Conservation (phyloP, 2,329 filamentous ascomycete genomes). For the Coniochaeta prunicola region DNA sequence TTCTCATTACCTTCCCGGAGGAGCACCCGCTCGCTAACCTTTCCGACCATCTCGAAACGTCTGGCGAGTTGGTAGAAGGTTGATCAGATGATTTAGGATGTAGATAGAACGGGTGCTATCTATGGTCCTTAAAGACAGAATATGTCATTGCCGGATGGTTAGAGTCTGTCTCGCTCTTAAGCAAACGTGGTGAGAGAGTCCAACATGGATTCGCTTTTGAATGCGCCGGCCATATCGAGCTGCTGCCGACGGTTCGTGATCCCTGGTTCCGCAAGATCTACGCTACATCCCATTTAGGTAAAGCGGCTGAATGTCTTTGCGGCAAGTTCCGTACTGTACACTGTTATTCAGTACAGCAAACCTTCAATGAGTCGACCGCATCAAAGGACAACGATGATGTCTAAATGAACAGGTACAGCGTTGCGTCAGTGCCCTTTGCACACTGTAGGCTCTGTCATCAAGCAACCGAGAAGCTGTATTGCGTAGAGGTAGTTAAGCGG, state of each 20-base stretch:
- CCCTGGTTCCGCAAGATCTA: not conserved
- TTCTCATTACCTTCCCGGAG: constrained; percentile 49
- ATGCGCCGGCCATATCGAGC: not conserved
- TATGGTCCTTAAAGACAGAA: constrained; percentile 2
- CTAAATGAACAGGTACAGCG: too few species aligned
- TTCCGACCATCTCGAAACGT: constrained; percentile 45
- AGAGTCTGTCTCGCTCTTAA: not conserved
- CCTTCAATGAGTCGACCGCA: not conserved
- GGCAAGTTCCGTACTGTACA: not conserved
- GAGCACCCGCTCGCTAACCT: constrained; percentile 59
- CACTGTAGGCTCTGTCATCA: too few species aligned
- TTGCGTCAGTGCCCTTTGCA: too few species aligned
- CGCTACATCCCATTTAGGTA: not conserved
- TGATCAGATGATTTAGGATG: not conserved
- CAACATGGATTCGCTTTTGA: not conserved
- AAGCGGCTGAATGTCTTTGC: not conserved
- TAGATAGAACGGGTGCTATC: constrained; percentile 3
- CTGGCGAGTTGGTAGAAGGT: constrained; percentile 5
- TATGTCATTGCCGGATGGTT: not conserved
- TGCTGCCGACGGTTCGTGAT: not conserved
- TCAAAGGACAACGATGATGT: too few species aligned
- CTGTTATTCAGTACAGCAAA: not conserved
- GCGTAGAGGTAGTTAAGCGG: too few species aligned
- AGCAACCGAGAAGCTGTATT: too few species aligned
- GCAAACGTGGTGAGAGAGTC: not conserved